Evolutionary conservation across 1,139 yeast genomes (phyloP).

Genomic region (Debaryomyces subglobosus): DNA sequence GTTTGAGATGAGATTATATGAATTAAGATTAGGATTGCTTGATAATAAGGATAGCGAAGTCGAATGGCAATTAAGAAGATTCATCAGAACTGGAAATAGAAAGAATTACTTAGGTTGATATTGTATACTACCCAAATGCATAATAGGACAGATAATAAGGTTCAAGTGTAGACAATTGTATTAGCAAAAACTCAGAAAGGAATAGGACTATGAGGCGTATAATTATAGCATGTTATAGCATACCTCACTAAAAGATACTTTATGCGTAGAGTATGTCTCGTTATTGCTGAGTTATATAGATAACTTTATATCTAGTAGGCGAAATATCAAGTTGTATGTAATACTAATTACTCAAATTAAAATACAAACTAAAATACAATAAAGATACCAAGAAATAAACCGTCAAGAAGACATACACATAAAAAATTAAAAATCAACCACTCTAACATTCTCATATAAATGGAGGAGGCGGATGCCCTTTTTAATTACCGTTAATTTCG

Average conservation of each 20-base stretch:
- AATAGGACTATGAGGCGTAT: too few relatives aligned
- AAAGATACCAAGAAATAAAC: conserved; percentile 6
- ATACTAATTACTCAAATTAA: conserved; percentile 1
- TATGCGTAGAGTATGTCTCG: background rate
- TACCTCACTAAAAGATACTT: too few relatives aligned
- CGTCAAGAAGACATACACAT: conserved; percentile 2
- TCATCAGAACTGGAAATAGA: conserved; percentile 91
- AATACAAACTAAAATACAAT: conserved; percentile 7
- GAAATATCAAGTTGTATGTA: background rate
- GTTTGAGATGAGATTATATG: conserved; percentile 92
- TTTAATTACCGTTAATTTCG: conserved; percentile 35
- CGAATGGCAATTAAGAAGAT: conserved; percentile 94
- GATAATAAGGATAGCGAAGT: conserved; percentile 98
- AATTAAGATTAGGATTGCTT: conserved; percentile 83
- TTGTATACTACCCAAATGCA: conserved; percentile 4
- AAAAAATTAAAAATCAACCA: conserved; percentile 2
- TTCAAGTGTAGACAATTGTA: background rate
- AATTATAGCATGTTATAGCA: too few relatives aligned
- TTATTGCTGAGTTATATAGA: too few relatives aligned
- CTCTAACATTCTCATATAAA: background rate
- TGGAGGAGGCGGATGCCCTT: background rate
- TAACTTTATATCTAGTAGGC: background rate
- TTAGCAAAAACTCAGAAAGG: background rate
- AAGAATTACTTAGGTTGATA: conserved; percentile 67
- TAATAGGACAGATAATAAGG: background rate